phyloP scores from a whole-genome alignment of 208 protist genomes.

The Acanthamoeba quina region DNA sequence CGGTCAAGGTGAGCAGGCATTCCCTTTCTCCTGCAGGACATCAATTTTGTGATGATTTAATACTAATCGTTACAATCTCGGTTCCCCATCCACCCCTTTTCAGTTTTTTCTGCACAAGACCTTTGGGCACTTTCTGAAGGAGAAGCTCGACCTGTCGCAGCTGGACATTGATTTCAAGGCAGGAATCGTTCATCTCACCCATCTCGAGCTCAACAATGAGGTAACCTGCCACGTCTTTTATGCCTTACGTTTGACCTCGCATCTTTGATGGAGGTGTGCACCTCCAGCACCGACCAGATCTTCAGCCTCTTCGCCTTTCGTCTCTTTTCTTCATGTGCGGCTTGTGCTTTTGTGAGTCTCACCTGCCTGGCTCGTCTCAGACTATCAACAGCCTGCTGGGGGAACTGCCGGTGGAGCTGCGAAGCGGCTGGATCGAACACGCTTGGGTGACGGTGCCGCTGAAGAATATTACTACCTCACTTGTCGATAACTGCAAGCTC shows the following conservation, averaged over 20 bases:
- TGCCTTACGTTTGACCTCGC: not conserved
- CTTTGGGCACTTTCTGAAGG: conserved; percentile 75
- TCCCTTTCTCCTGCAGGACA: not conserved
- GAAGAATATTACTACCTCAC: conserved; percentile 44
- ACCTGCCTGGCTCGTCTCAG: not conserved
- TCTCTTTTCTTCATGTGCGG: not conserved
- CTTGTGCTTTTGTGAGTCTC: not conserved
- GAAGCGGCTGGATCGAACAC: conserved; percentile 72
- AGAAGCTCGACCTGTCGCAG: conserved; percentile 62
- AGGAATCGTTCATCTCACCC: conserved; percentile 54
- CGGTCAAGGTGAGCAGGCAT: not conserved
- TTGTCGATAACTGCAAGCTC: conserved; percentile 74
- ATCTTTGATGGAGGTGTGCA: not conserved
- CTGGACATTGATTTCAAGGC: conserved; percentile 66
- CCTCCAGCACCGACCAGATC: not conserved
- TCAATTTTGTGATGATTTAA: not conserved
- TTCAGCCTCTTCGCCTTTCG: not conserved
- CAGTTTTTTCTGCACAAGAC: conserved; percentile 76
- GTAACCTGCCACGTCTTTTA: not conserved
- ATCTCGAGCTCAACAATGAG: conserved; percentile 72
- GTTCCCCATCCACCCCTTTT: not conserved
- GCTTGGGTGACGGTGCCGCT: conserved; percentile 71
- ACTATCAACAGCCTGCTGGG: conserved; percentile 58
- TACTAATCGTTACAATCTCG: not conserved
- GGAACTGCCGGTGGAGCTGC: conserved; percentile 51